Base-by-base conservation (phyloP, 2,329 filamentous ascomycete species). In the Sclerotiophoma versabilis region DNA sequence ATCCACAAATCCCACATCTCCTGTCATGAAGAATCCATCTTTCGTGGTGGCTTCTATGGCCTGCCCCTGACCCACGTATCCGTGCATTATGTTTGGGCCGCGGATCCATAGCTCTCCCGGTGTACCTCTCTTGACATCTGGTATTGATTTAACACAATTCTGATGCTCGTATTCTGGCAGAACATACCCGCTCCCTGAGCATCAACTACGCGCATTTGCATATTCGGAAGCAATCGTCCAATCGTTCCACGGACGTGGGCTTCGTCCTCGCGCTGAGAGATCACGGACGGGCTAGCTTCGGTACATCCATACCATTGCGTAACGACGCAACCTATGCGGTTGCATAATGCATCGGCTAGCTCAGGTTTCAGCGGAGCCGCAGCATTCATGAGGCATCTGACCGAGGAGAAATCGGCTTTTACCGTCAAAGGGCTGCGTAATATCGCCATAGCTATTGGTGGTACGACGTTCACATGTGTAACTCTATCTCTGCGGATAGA, bases 71-170 rank as follows among this genome's bases (percentile, higher is more conserved):
- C 62, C 60, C 65, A 71, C 75, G 52, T 76, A 76, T n/a, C 74
- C 71, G 25, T 72, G 48, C 54, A 71, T 75, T 8, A 76, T 65
- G 49, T 75, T 76, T 26, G 74, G 72, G 2, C 72, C 73, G 29
- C 68, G 63, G 14, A 76, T 68, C 42, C 61, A 63, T 30, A 76
- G 68, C 57, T 76, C 74, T 5, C 74, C 74, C 8, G 48, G 48
- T 3, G 74, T 72, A 0, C 76, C 80, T 78, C 61, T 83, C 7
- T 1, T 76, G 79, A 5, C 63, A 49, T 27, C 25, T 27, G 25
- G 6, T 27, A 6, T 27, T 11, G 25, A 27, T 6, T 27, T n/a
- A n/a, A n/a, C n/a, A n/a, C n/a, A n/a, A n/a, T n/a, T n/a, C n/a
- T n/a, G n/a, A n/a, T n/a, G n/a, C n/a, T n/a, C n/a, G n/a, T n/a